Evolutionary conservation across 257 asterid species (phyloP).

Genomic region (Solanum rostratum): DNA sequence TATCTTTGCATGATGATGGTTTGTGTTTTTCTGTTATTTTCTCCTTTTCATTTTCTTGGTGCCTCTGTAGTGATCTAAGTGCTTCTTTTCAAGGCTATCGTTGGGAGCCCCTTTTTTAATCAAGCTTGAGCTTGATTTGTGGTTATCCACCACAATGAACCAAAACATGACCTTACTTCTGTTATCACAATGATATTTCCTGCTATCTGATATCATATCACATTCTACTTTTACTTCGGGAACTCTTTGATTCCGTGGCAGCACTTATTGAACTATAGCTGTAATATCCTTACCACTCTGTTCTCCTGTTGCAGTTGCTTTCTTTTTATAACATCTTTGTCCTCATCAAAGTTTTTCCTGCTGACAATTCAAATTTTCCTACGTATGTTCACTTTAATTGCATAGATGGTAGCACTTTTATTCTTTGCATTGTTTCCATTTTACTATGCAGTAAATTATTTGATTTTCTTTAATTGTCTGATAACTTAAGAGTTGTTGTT

Average conservation of each 20-base stretch:
- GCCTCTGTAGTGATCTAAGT: not conserved
- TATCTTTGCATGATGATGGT: not conserved
- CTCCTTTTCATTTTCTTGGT: not conserved
- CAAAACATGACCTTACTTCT: not conserved
- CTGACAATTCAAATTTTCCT: not conserved
- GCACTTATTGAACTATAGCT: not conserved
- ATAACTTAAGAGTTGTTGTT: not conserved
- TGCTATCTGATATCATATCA: not conserved
- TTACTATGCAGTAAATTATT: not conserved
- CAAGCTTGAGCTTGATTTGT: not conserved
- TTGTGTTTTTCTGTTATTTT: not conserved
- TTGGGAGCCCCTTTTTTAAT: not conserved
- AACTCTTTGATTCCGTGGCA: not conserved
- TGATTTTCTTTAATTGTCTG: not conserved
- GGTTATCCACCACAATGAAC: not conserved
- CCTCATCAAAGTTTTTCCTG: not conserved
- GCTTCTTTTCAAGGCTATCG: not conserved
- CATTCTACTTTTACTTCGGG: not conserved
- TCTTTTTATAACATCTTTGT: not conserved
- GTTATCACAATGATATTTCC: not conserved
- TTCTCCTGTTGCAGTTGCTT: not conserved
- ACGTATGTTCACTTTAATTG: not conserved
- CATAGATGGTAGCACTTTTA: not conserved
- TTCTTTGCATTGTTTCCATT: not conserved
- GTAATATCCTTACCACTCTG: not conserved